These are phyloP conservation scores for Alternaria atra DNA, from an alignment of 2,329 filamentous ascomycete genomes.

Conservation along the genomic window DNA sequence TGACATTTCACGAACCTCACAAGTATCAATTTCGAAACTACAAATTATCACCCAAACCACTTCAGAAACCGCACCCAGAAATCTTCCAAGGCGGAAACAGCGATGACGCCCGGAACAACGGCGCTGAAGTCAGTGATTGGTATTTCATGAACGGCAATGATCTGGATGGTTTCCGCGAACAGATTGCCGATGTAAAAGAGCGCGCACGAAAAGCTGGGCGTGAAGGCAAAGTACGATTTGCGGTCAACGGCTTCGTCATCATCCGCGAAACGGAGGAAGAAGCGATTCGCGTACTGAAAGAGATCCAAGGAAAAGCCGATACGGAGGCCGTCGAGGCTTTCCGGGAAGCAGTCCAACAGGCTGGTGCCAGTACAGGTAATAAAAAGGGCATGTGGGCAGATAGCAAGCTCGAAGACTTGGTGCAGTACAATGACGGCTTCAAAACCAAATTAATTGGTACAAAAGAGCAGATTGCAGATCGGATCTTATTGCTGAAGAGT, in stretches of 20 bases:
- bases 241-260: conserved; percentile 62
- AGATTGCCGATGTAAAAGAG: conserved; percentile 61
- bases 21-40: conserved; percentile 62
- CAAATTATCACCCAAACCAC: conserved; percentile 60
- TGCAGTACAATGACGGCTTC: conserved; percentile 66
- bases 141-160: conserved; percentile 68
- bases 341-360: conserved; percentile 60
- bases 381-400: conserved; percentile 65
- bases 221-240: conserved; percentile 59
- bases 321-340: conserved; percentile 61
- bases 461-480: conserved; percentile 61
- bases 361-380: conserved; percentile 57
- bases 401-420: conserved; percentile 61
- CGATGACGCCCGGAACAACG: conserved; percentile 61
- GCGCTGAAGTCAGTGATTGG: conserved; percentile 59
- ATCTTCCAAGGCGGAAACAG: conserved; percentile 65
- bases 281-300: conserved; percentile 58
- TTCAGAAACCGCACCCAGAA: conserved; percentile 60
- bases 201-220: conserved; percentile 57
- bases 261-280: conserved; percentile 61
- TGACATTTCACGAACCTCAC: no score
- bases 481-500: conserved; percentile 60
- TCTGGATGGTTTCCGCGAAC: conserved; percentile 60
- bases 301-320: conserved; percentile 64
- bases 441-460: conserved; percentile 65